Percentiles rank a stretch among this genome's conserved stretches.
Evolutionary conservation across 805 yeast species (phyloP).

Genomic region (Lachancea thermotolerans): DNA sequence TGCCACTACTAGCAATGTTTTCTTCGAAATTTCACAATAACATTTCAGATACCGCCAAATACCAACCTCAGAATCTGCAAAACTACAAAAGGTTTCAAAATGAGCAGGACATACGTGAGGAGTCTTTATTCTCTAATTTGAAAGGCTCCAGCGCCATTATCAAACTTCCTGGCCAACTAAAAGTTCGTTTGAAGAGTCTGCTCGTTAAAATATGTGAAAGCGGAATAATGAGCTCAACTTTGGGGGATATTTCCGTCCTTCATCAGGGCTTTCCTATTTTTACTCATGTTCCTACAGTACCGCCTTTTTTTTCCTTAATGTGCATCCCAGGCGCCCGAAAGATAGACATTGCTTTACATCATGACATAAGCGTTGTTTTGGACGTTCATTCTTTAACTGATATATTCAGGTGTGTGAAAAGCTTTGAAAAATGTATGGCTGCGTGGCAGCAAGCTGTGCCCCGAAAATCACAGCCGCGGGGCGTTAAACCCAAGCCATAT

Average conservation of each 20-base stretch:
- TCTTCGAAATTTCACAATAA: not conserved
- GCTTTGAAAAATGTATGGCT: not conserved
- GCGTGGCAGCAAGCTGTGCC: not conserved
- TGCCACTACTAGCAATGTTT: conserved; percentile 1
- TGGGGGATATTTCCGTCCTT: not conserved
- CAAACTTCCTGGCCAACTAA: conserved; percentile 4
- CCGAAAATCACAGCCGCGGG: not conserved
- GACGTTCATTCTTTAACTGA: not conserved
- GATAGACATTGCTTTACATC: not conserved
- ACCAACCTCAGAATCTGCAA: conserved; percentile 1
- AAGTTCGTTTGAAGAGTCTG: conserved; percentile 2
- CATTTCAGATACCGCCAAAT: not conserved
- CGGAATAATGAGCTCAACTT: not conserved
- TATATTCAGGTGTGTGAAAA: not conserved
- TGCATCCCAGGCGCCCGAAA: not conserved
- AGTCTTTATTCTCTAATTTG: conserved; percentile 11
- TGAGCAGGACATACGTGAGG: conserved; percentile 17
- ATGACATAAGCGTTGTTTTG: not conserved
- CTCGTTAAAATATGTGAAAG: conserved; percentile 4
- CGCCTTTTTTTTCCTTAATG: too few species aligned
- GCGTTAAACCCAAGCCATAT: not conserved
- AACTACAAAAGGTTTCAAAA: conserved; percentile 21
- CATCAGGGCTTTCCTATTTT: not conserved
- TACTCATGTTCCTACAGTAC: too few species aligned
- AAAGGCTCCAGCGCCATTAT: conserved; percentile 4